Evolutionary conservation across 192 early-diverging fungal species (phyloP).

Genomic region (Chytriomyces hyalinus): DNA sequence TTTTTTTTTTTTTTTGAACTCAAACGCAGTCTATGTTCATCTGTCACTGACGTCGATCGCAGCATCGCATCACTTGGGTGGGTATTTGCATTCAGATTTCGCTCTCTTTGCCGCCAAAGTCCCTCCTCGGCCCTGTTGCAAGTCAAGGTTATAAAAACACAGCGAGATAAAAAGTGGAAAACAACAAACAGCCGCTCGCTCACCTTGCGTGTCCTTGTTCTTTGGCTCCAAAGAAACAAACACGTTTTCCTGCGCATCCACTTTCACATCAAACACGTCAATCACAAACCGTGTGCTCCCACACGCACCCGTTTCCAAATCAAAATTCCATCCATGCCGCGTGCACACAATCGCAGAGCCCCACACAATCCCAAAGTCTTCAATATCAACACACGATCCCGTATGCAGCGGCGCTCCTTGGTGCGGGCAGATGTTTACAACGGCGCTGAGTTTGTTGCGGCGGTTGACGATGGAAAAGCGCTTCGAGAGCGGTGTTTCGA

Average conservation of each 20-base stretch:
- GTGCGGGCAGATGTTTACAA: slow-evolving; percentile 43
- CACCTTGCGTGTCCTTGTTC: slow-evolving; percentile 4
- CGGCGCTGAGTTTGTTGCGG: slow-evolving; percentile 25
- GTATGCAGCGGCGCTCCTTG: slow-evolving; percentile 36
- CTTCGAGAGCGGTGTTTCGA: slow-evolving; percentile 32
- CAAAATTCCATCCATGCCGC: slow-evolving; percentile 43
- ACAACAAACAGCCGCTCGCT: not conserved
- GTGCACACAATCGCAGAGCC: slow-evolving; percentile 42
- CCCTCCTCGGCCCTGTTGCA: slow-evolving; percentile 17
- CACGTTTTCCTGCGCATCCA: slow-evolving; percentile 5
- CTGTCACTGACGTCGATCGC: too few species aligned
- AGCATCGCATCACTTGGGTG: too few species aligned
- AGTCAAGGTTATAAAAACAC: not conserved
- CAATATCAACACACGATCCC: slow-evolving; percentile 41
- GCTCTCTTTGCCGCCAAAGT: slow-evolving; percentile 34
- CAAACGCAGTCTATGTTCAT: too few species aligned
- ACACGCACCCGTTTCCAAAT: slow-evolving; percentile 44
- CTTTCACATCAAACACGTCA: slow-evolving; percentile 38
- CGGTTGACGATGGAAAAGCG: slow-evolving; percentile 35
- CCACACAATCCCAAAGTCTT: slow-evolving; percentile 50
- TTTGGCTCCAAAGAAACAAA: slow-evolving; percentile 31
- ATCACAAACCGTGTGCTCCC: slow-evolving; percentile 38
- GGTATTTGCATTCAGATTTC: not conserved
- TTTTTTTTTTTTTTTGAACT: too few species aligned
- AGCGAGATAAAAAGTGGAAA: not conserved